Evolutionary conservation across 2,329 filamentous ascomycete genomes (phyloP).

Genomic region (Pseudofabraea citricarpa): DNA sequence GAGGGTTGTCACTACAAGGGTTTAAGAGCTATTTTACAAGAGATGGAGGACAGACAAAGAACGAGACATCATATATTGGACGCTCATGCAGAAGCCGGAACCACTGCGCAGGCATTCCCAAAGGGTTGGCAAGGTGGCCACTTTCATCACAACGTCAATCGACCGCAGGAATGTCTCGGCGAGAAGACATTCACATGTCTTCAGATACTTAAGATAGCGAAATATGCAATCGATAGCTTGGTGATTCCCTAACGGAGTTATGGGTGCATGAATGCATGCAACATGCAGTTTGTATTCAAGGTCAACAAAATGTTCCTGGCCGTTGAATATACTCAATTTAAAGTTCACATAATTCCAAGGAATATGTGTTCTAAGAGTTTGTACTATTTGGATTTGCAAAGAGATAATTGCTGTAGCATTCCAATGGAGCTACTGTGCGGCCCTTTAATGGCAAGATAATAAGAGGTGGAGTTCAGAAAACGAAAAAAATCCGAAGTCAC

Average conservation of each 20-base stretch:
- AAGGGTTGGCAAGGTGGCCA: not conserved
- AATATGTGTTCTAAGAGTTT: not conserved
- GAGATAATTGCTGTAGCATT: too few relatives aligned
- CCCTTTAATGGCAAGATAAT: too few relatives aligned
- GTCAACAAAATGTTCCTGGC: too few relatives aligned
- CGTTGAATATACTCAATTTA: too few relatives aligned
- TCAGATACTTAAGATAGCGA: constrained; percentile 49
- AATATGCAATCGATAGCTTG: constrained; percentile 47
- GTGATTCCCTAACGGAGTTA: too few relatives aligned
- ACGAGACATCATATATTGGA: constrained; percentile 47
- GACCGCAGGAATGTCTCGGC: constrained; percentile 20
- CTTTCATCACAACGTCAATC: not conserved
- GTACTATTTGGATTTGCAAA: too few relatives aligned
- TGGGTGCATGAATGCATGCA: too few relatives aligned
- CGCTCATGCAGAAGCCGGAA: constrained; percentile 36
- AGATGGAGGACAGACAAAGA: constrained; percentile 46
- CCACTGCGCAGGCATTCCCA: constrained; percentile 1
- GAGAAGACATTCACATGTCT: constrained; percentile 40
- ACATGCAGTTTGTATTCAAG: not conserved
- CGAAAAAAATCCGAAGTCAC: too few relatives aligned
- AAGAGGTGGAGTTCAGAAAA: too few relatives aligned
- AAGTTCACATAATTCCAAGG: too few relatives aligned
- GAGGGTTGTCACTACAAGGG: constrained; percentile 38
- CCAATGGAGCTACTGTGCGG: too few relatives aligned
- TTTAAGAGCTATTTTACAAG: constrained; percentile 47